These are phyloP conservation scores for Didymella pinodella DNA, from an alignment of 2,329 filamentous ascomycete species.

Conservation along the genomic window DNA sequence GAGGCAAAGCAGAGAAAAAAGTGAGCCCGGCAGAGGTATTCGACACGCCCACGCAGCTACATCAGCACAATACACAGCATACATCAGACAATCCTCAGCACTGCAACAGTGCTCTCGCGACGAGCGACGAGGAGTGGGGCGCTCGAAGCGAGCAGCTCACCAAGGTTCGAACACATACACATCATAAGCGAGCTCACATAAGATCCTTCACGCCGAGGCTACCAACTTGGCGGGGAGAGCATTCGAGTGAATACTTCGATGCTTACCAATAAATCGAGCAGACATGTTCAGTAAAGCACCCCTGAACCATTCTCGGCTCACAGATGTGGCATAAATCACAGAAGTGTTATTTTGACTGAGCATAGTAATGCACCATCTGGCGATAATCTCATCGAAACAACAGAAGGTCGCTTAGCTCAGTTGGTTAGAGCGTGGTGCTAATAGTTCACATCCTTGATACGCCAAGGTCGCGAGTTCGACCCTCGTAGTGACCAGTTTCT, in stretches of 20 bases:
- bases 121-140: background rate
- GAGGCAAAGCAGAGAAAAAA: slow-evolving; percentile 38
- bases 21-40: slow-evolving; percentile 5
- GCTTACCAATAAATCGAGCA: no score
- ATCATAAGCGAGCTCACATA: background rate
- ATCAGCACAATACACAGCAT: background rate
- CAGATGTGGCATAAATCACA: no score
- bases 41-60: background rate
- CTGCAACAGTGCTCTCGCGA: background rate
- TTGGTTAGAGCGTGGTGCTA: slow-evolving; percentile 27
- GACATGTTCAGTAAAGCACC: no score
- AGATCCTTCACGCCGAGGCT: background rate
- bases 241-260: no score
- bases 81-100: background rate
- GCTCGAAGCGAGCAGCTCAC: background rate
- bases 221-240: background rate
- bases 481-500: slow-evolving; percentile 24
- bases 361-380: background rate
- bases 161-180: background rate
- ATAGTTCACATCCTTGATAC: slow-evolving; percentile 19
- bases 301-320: no score
- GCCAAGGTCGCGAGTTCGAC: slow-evolving; percentile 27
- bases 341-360: no score
- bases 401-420: slow-evolving; percentile 23
- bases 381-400: background rate